These are phyloP conservation scores for Fusarium hainanense DNA, from an alignment of 2,329 filamentous ascomycete species.

Conservation along the genomic window DNA sequence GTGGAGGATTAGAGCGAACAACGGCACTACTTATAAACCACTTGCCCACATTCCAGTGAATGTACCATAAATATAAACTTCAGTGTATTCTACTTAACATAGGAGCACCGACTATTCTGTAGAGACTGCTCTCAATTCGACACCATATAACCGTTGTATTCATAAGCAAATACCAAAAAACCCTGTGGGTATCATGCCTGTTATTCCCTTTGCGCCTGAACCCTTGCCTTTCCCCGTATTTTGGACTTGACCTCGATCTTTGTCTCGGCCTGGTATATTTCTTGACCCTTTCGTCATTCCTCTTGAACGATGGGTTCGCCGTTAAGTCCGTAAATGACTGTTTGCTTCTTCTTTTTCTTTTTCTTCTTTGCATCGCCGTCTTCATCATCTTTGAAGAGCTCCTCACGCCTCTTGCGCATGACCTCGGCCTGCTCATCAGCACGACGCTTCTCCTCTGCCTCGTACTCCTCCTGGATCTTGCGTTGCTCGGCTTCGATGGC, in stretches of 20 bases:
- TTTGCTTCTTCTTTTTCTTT: conserved; percentile 51
- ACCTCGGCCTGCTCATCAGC: conserved; percentile 61
- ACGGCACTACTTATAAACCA: not conserved
- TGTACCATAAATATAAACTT: not conserved
- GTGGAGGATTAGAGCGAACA: not conserved
- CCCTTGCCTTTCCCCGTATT: conserved; percentile 19
- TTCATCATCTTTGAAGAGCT: conserved; percentile 59
- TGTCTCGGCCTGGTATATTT: conserved; percentile 13
- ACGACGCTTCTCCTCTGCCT: conserved; percentile 56
- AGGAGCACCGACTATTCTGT: conserved; percentile 23
- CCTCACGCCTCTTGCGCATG: conserved; percentile 60
- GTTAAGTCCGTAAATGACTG: conserved; percentile 52
- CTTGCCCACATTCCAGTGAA: not conserved
- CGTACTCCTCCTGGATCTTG: conserved; percentile 58
- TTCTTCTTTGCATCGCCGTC: conserved; percentile 48
- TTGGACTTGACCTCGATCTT: conserved; percentile 10
- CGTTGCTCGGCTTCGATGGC: conserved; percentile 67
- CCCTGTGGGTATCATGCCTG: conserved; percentile 45
- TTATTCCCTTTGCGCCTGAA: conserved; percentile 37
- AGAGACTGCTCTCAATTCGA: conserved; percentile 32
- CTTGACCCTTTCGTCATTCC: conserved; percentile 20
- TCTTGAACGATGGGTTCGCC: conserved; percentile 51
- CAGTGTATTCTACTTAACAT: conserved; percentile 3
- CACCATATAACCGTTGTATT: conserved; percentile 13
- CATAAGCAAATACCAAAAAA: conserved; percentile 37